Conservation (phyloP, 352 stramenopile species). For the Globisporangium recalcitrans region DNA sequence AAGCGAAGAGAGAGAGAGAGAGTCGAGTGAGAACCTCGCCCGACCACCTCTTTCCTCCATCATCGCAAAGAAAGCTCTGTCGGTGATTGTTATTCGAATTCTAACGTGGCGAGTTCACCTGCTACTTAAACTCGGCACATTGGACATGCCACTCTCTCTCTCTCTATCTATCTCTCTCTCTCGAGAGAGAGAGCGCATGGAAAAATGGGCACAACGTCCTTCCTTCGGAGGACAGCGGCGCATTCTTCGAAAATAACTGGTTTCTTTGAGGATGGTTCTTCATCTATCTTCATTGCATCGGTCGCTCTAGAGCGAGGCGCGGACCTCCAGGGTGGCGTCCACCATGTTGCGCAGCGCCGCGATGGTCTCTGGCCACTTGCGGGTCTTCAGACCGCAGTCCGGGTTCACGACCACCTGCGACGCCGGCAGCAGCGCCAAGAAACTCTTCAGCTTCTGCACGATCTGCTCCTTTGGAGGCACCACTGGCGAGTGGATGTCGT, state of each 20-base stretch:
- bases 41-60: too few relatives aligned
- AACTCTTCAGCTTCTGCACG: conserved; percentile 82
- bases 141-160: not conserved
- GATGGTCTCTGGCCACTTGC: conserved; percentile 90
- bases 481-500: conserved; percentile 93
- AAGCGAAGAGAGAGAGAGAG: not conserved
- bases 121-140: conserved; percentile 19
- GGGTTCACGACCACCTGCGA: conserved; percentile 88
- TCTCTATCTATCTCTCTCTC: too few relatives aligned
- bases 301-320: conserved; percentile 44
- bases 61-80: not conserved
- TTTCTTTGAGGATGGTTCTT: not conserved
- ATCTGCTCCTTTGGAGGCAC: conserved; percentile 88
- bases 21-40: too few relatives aligned
- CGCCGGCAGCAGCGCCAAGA: conserved; percentile 73
- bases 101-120: conserved; percentile 17
- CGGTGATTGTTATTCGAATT: conserved; percentile 9
- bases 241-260: conserved; percentile 15
- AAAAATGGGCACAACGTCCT: conserved; percentile 1
- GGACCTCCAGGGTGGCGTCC: conserved; percentile 67
- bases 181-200: not conserved
- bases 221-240: not conserved
- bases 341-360: conserved; percentile 88
- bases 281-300: too few relatives aligned
- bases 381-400: conserved; percentile 92